Conservation (phyloP, 192 early-diverging fungal species). For the Dispira parvispora region DNA sequence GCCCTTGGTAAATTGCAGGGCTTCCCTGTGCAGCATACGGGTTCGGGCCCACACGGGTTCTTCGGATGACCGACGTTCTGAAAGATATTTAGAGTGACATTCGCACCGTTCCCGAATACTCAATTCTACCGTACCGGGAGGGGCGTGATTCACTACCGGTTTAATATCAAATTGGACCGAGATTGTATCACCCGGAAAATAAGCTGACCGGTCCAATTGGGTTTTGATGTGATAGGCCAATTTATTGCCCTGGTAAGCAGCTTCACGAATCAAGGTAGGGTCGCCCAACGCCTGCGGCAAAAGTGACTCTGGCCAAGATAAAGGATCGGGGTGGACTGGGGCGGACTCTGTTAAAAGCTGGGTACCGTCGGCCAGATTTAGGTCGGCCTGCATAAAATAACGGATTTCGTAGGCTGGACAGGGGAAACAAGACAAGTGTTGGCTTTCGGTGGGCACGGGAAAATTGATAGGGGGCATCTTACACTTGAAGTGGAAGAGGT, state of each 20-base stretch:
- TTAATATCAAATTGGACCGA: background rate
- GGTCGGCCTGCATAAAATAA: background rate
- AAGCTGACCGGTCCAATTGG: background rate
- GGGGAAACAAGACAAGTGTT: background rate
- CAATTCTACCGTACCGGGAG: background rate
- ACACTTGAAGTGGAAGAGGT: conserved; percentile 1
- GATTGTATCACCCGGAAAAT: background rate
- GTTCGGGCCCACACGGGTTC: background rate
- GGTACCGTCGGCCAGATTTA: background rate
- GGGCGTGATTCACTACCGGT: background rate
- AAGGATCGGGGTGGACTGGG: background rate
- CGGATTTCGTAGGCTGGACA: background rate
- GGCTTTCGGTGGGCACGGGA: background rate
- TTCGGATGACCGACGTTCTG: background rate
- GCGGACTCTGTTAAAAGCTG: background rate
- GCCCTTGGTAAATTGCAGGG: background rate
- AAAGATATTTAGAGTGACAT: background rate
- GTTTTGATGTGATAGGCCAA: background rate
- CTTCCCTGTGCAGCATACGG: background rate
- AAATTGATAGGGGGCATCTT: conserved; percentile 6
- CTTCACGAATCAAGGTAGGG: background rate
- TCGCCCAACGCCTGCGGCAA: background rate
- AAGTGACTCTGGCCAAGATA: background rate
- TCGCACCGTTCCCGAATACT: background rate
- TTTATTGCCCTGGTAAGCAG: background rate